phyloP scores from a whole-genome alignment of 1,284 basidiomycete genomes.

The Cryptococcus hybrid region DNA sequence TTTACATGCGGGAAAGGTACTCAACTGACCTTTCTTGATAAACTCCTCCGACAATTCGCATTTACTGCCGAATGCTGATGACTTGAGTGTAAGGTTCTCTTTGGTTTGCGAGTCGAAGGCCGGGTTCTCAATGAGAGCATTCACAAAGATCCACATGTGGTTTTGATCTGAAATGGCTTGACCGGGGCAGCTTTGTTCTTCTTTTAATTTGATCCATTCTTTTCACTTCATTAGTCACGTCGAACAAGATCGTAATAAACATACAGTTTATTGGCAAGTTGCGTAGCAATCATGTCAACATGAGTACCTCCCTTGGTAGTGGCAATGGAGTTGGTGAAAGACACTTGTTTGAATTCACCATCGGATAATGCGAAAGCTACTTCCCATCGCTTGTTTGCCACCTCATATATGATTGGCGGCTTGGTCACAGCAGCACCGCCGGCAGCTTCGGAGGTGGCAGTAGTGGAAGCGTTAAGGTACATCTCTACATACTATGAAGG shows the following conservation, averaged over 20 bases:
- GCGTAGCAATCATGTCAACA: conserved; percentile 82
- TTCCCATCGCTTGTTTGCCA: conserved; percentile 80
- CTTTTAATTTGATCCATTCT: conserved; percentile 78
- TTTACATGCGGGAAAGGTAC: background rate
- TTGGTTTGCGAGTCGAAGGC: conserved; percentile 99
- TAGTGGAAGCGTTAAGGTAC: conserved; percentile 65
- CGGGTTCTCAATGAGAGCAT: conserved; percentile 94
- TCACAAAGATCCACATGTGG: conserved; percentile 99
- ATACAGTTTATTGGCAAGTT: conserved; percentile 76
- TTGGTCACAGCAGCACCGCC: conserved; percentile 74
- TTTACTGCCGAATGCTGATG: conserved; percentile 84
- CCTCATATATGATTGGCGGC: conserved; percentile 78
- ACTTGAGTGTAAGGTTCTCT: conserved; percentile 86
- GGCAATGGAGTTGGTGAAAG: conserved; percentile 97
- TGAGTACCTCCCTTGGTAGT: conserved; percentile 98
- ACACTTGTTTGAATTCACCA: conserved; percentile 87
- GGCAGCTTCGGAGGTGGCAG: conserved; percentile 63
- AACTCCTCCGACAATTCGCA: conserved; percentile 91
- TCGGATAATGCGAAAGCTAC: conserved; percentile 89
- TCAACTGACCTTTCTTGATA: conserved; percentile 78
- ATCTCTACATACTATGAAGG: conserved; percentile 75
- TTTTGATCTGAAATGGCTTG: conserved; percentile 93
- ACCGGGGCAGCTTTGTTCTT: conserved; percentile 95
- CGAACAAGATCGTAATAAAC: conserved; percentile 3
- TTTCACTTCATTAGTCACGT: conserved; percentile 7